Conservation (phyloP, 495 filamentous ascomycete genomes). For the Tuber borchii region DNA sequence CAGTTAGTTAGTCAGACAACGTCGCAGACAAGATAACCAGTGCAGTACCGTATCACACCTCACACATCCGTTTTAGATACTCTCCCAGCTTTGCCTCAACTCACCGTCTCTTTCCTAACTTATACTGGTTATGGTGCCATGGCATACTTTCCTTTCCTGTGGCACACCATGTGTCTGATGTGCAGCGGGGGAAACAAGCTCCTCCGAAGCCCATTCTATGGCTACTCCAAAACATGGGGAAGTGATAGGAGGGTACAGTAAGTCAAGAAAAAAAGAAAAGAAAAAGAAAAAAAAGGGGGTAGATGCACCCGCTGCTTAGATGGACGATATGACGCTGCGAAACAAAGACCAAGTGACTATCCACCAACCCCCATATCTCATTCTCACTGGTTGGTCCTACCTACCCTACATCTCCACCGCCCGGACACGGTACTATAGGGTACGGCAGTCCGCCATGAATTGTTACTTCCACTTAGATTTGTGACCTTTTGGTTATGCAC, state of each 20-base stretch:
- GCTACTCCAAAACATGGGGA: constrained; percentile 21
- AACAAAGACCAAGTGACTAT: constrained; percentile 21
- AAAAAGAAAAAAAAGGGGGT: constrained; percentile 19
- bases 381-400: not conserved
- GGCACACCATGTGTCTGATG: constrained; percentile 34
- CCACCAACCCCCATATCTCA: not conserved
- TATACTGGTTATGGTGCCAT: not conserved
- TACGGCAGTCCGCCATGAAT: not conserved
- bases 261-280: not conserved
- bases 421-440: not conserved
- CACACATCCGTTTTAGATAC: constrained; percentile 29
- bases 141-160: constrained; percentile 7
- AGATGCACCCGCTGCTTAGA: constrained; percentile 30
- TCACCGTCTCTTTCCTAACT: not conserved
- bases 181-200: constrained; percentile 27
- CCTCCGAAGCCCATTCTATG: constrained; percentile 19
- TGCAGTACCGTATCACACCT: constrained; percentile 11
- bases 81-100: constrained; percentile 8
- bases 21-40: not conserved
- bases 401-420: not conserved
- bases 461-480: not conserved
- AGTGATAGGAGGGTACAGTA: constrained; percentile 30
- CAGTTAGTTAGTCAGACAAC: constrained; percentile 32
- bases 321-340: constrained; percentile 24
- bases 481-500: not conserved